Base-by-base conservation (phyloP, 495 filamentous ascomycete species). In the Neurospora sp. region DNA sequence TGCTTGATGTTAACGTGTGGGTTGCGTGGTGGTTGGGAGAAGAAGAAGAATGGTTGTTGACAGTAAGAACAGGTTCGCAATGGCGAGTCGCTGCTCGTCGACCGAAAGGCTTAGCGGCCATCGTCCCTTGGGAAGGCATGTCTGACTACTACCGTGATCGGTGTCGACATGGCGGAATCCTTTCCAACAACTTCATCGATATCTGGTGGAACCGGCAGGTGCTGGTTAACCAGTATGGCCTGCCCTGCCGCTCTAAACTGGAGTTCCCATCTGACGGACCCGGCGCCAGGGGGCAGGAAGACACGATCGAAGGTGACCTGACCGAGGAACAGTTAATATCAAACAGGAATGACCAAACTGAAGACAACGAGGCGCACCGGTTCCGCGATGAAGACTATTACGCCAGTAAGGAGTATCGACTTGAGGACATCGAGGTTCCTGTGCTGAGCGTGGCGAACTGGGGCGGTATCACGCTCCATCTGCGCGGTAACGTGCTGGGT, bases 81-180 rank as follows among this genome's bases (percentile, higher is more conserved):
- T 91, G 89, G 89, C 83, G 88, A 1, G 89, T 91, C 0, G 88
- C 88, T 0, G 89, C 89, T 13, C 82, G 88, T 8, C 81, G 84
- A 42, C 89, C 89, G 0, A 88, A 87, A 78, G 89, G 89, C 5
- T 74, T 91, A 28, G 79, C 86, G 0, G 86, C 85, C 48, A 90
- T 91, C 15, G 83, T 91, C 13, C 89, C 89, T 0, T 91, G 89
- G 89, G 89, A 91, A 76, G 89, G 89, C n/a, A 89, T 91, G 88
- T 88, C 86, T 1, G 89, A 91, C 73, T 90, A 89, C 72, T 91
- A 91, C 76, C 85, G 89, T 0, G 89, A 91, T 72, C 82, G 87
- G 3, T 89, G 86, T 77, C 82, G 88, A 5, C 90, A 92, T 72
- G 90, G 90, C 4, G 90, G 90, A 2, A 91, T 92, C 54, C 78